phyloP scores from a whole-genome alignment of 2,329 filamentous ascomycete species.

The Ceratocystis colombiana region DNA sequence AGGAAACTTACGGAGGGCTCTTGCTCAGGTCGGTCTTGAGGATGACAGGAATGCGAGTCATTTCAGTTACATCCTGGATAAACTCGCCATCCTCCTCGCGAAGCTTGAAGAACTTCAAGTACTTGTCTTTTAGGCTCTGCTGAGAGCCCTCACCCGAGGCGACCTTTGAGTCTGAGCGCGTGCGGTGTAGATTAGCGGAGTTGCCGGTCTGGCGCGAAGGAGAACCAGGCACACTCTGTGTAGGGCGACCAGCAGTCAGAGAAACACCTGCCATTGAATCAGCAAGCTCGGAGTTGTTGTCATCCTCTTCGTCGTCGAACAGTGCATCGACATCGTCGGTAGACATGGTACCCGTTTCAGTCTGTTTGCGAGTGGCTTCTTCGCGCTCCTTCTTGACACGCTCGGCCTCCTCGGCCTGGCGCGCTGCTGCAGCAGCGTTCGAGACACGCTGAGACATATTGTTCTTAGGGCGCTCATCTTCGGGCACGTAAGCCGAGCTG shows the following conservation, averaged over 20 bases:
- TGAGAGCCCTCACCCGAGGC: slow-evolving; percentile 66
- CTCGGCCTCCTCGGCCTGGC: slow-evolving; percentile 72
- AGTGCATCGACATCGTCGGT: slow-evolving; percentile 90
- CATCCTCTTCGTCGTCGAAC: slow-evolving; percentile 87
- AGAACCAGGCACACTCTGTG: slow-evolving; percentile 89
- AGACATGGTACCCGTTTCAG: slow-evolving; percentile 87
- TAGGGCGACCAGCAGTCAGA: slow-evolving; percentile 67
- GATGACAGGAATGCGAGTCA: slow-evolving; percentile 95
- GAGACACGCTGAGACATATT: slow-evolving; percentile 61
- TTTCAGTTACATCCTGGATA: slow-evolving; percentile 96
- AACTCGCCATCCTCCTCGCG: slow-evolving; percentile 89
- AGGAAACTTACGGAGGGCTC: slow-evolving; percentile 89
- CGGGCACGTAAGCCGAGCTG: slow-evolving; percentile 88
- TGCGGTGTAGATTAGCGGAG: slow-evolving; percentile 65
- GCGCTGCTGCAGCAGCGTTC: slow-evolving; percentile 64
- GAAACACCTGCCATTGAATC: slow-evolving; percentile 88
- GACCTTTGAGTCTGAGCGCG: slow-evolving; percentile 89
- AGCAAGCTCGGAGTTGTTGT: slow-evolving; percentile 68
- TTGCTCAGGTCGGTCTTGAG: slow-evolving; percentile 96
- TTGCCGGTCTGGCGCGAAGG: slow-evolving; percentile 60
- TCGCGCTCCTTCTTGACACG: slow-evolving; percentile 76
- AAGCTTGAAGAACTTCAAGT: slow-evolving; percentile 77
- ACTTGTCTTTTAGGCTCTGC: slow-evolving; percentile 90
- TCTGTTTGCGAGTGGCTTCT: slow-evolving; percentile 84
- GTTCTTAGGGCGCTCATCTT: slow-evolving; percentile 89